Conservation (phyloP, 2,329 filamentous ascomycete genomes). For the Phialophora chinensis region DNA sequence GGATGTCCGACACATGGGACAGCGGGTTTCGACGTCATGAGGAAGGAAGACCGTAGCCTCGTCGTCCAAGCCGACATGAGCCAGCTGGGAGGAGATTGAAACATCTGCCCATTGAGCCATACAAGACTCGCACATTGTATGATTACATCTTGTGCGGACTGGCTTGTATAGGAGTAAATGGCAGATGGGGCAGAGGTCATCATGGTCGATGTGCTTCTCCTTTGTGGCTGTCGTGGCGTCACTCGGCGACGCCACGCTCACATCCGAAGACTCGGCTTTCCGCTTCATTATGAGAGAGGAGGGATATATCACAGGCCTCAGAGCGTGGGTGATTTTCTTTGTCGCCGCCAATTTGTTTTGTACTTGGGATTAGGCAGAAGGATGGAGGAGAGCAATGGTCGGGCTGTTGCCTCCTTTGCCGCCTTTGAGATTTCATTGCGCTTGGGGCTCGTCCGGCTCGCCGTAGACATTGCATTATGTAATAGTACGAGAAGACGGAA, state of each 20-base stretch:
- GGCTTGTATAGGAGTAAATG: conserved; percentile 36
- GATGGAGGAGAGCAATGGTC: neutral
- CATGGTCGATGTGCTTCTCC: conserved; percentile 30
- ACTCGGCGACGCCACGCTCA: neutral
- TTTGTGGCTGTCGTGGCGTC: neutral
- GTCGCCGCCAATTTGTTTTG: neutral
- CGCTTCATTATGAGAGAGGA: conserved; percentile 8
- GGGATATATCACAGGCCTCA: neutral
- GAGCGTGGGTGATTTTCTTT: neutral
- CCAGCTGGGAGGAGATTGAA: conserved; percentile 35
- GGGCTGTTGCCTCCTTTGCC: neutral
- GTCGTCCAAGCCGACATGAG: conserved; percentile 34
- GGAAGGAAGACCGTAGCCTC: conserved; percentile 30
- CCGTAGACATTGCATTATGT: neutral
- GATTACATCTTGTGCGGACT: conserved; percentile 34
- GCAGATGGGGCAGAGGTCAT: conserved; percentile 38
- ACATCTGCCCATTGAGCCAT: conserved; percentile 39
- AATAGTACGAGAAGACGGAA: neutral
- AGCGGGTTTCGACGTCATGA: conserved; percentile 35
- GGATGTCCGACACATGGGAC: conserved; percentile 38
- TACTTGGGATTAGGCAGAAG: conserved; percentile 1
- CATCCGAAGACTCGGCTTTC: neutral
- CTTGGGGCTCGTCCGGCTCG: neutral
- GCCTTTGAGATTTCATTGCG: neutral
- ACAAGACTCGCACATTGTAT: conserved; percentile 37